Base-by-base conservation (phyloP, 1,284 basidiomycete genomes). In the Fomitopsis betulina region DNA sequence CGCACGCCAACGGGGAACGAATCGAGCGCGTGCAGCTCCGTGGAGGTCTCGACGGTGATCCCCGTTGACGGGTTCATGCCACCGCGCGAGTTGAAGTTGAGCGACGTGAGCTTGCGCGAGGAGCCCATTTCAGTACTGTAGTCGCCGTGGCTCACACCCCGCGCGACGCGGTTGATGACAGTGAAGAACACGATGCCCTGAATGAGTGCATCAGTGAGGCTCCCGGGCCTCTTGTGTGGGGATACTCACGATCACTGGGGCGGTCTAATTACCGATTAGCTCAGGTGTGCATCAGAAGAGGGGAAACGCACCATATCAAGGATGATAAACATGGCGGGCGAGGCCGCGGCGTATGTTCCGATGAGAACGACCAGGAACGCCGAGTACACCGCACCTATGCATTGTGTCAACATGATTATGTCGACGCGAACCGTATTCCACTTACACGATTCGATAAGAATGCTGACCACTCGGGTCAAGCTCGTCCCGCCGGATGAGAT, bases 321-420 rank as follows among this genome's bases (percentile, higher is more conserved):
- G 23, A 51, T 51, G n/a, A 51, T 51, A 30, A 51, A 51, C 49
- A 51, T 51, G 10, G 49, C 49, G n/a, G 49, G 49, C 3, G 49
- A 33, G 33, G 10, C 49, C 23, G 30, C 49, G 8, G 49, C 49
- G 33, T 51, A 51, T 19, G 49, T 51, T 17, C 49, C 27, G 27
- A 51, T 51, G 6, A 51, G 23, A 17, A 51, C 10, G 49, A 51
- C 33, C 33, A 51, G 19, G 49, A 51, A 32, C 3, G 25, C 25
- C 6, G 49, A 51, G 27, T 51, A 51, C 2, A 32, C 49, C n/a
- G 49, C 49, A 15, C 49, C 49, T 51, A 33, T 13, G 17, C 3
- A 8, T 8, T 3, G n/a, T 9, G 12, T 21, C 19, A 45, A 17
- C 19, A 12, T 9, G 25, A 27, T 7, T 5, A 30, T 8, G 27